Percentiles rank a stretch among this genome's conserved stretches.
Evolutionary conservation across 2,329 filamentous ascomycete species (phyloP).

Genomic region (Hyphodiscus sp.): DNA sequence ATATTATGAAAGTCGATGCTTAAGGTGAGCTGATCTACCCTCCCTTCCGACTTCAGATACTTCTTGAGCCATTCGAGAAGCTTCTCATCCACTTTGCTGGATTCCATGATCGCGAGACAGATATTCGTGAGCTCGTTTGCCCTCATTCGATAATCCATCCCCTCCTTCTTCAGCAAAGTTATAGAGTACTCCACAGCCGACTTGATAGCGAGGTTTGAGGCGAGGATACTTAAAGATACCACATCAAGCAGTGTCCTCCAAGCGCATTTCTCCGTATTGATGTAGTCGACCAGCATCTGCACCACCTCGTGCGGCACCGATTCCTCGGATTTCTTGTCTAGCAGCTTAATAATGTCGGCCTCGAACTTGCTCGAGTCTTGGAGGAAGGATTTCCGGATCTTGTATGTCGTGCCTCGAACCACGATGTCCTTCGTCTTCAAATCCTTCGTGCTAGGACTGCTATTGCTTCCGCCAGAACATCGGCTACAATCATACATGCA

Average conservation of each 20-base stretch:
- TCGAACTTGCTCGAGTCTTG: constrained; percentile 23
- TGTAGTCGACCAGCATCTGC: constrained; percentile 20
- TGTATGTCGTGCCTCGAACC: constrained; percentile 20
- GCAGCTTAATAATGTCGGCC: constrained; percentile 17
- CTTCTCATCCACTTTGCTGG: constrained; percentile 18
- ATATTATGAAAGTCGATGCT: background rate
- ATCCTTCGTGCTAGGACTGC: background rate
- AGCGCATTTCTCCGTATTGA: constrained; percentile 20
- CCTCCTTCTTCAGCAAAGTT: constrained; percentile 13
- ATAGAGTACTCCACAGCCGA: constrained; percentile 14
- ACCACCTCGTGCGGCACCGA: constrained; percentile 19
- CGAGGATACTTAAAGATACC: constrained; percentile 22
- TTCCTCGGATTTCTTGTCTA: constrained; percentile 22
- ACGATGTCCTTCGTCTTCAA: constrained; percentile 24
- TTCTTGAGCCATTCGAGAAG: constrained; percentile 18
- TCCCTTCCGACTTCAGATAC: background rate
- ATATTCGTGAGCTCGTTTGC: constrained; percentile 9
- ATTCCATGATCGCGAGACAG: constrained; percentile 12
- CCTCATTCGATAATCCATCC: background rate
- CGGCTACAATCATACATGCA: background rate
- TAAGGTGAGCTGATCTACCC: background rate
- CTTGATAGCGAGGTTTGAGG: constrained; percentile 15
- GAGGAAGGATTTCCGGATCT: constrained; percentile 21
- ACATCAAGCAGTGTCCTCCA: constrained; percentile 18
- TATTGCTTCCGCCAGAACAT: background rate